Base-by-base conservation (phyloP, 2,329 filamentous ascomycete genomes). In the Emmonsiellopsis sp. region DNA sequence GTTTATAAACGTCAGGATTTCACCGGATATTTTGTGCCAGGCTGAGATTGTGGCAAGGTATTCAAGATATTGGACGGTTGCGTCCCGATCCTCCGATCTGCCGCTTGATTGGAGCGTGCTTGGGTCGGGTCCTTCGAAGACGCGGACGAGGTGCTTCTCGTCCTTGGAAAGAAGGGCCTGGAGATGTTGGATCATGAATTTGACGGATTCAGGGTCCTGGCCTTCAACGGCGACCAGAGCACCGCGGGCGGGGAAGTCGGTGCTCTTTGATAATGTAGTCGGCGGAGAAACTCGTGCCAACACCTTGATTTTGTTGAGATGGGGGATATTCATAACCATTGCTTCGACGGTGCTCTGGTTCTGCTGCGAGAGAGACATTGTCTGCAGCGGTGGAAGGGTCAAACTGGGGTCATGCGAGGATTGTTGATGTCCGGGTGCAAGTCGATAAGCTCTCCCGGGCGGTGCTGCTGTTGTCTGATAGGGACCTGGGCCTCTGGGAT, bases 151-250 rank as follows among this genome's bases (percentile, higher is more conserved):
- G 56, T 78, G 77, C 49, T 79, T 78, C 5, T 72, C 74, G 57
- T 78, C 77, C 40, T 76, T 78, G 47, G 70, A 70, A 45, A 85
- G 67, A 42, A 72, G 73, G 54, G 71, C 75, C 54, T 73, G 76
- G 62, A 95, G 74, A 61, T 84, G 85, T 35, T 77, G 75, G 52
- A 86, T 79, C 16, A 95, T 80, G 15, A 80, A 78, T 2, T 77
- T 72, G 3, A 88, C 83, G 3, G 87, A 80, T 8, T 79, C 76
- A 1, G 73, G 67, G 54, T 85, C 80, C 15, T 85, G 78, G 0
- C 91, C 91, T 68, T 97, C 92, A 31, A 97, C 74, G 0, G 88
- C 86, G 57, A 97, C 84, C 38, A 96, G 80, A 0, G 87, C 81
- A 0, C 92, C 91, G n/a, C 90, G 81, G 6, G 75, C 73, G 60